Evolutionary conservation across 2,329 filamentous ascomycete genomes (phyloP), one percentile per base, ranked within the genome.

Genomic region (Penicillium decumbens): DNA sequence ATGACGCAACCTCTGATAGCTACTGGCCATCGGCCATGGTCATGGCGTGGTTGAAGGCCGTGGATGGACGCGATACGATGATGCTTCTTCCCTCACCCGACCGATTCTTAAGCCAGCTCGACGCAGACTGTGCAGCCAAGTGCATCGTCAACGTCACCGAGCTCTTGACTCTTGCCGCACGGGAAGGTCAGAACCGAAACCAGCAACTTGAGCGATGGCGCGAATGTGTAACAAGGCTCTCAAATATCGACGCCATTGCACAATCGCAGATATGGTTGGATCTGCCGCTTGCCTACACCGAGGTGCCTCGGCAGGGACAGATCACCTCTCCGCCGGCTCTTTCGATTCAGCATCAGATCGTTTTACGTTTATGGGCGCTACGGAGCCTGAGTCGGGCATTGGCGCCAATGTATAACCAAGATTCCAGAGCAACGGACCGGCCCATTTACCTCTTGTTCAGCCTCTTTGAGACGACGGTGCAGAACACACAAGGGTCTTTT

Each of bases 141-240:
- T 62, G 58, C 45, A 61, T 73, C 8, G 54, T 71, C 28, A 42
- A 56, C 23, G 59, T 68, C 3, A 71, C 71, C 1, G 65, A 72
- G 49, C 46, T 32, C 20, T 43, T 73, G 33, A 49, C 55, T 6
- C 55, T 62, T 24, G 59, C 63, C 23, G 37, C 54, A 12, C 38
- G 42, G 33, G 55, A 60, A 45, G 51, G 50, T 7, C 37, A 53
- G 9, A 25, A 43, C 10, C 57, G 58, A 35, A 27, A 44, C 12
- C 45, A 48, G 33, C 39, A 64, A 20, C 53, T 73, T n/a, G 45
- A 60, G 37, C 51, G 50, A 46, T 72, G 71, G 69, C 58, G 55
- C 40, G 52, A 58, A 18, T 67, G 57, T 43, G 54, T 71, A 25
- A 28, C 50, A 2, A 50, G 49, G 7, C 40, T 65, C 10, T 43